Evolutionary conservation across 2,329 filamentous ascomycete genomes (phyloP), one percentile per base, ranked within the genome.

Genomic region (Xylaria digitata): DNA sequence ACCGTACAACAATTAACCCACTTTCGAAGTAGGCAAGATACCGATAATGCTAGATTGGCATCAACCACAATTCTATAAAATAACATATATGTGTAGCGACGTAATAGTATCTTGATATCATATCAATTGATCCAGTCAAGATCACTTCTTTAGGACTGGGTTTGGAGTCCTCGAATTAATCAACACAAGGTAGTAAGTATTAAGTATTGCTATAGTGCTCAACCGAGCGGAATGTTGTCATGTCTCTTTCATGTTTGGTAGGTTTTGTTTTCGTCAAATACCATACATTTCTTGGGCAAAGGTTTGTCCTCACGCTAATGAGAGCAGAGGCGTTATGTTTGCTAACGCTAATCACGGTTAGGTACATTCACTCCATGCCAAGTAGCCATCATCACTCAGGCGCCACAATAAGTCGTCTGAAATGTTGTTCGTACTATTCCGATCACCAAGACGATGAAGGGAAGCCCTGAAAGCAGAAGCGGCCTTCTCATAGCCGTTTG

Each of bases 401-500:
- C 37, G 66, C 66, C 54, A 26, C 42, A 62, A 56, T 61, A 40
- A 52, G 45, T 71, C 63, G 68, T 69, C 67, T 72, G 52, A 62
- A 72, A 77, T 75, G 74, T 75, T 73, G 72, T 73, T 76, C 70
- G 75, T 77, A 73, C 70, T 74, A 74, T 78, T 77, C 71, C 74
- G 73, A 77, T 76, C 76, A 76, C 74, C 71, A 76, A 77, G 75
- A 76, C 74, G 67, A 71, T 72, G 70, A 72, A 68, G 73, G 73
- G 69, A 75, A 77, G 74, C 72, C 75, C 70, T 74, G 69, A 74
- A 78, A 78, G 72, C 74, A 75, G 73, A 73, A 73, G 66, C 72
- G 69, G 72, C 72, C 71, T 74, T 73, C 75, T 64, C 43, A 64
- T 66, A 74, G 72, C 73, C 67, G 71, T 73, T 73, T 71, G 70